phyloP scores from a whole-genome alignment of 1,284 basidiomycete genomes.

The Abortiporus biennis region DNA sequence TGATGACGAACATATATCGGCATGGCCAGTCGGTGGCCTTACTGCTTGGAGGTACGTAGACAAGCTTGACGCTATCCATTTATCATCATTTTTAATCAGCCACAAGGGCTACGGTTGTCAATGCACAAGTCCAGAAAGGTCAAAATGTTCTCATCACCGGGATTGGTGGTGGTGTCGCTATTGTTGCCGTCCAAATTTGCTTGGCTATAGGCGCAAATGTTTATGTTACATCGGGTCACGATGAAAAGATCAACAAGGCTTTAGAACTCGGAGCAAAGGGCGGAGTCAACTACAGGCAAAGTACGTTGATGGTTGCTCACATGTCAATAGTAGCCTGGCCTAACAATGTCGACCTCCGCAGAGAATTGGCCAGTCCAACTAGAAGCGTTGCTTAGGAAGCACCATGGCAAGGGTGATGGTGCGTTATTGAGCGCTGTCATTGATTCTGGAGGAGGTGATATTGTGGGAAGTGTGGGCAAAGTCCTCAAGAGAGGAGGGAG shows the following conservation, averaged over 20 bases:
- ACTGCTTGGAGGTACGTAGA: slow-evolving; percentile 76
- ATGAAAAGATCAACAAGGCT: slow-evolving; percentile 68
- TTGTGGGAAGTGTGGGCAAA: slow-evolving; percentile 52
- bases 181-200: slow-evolving; percentile 73
- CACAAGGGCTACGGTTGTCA: slow-evolving; percentile 61
- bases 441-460: slow-evolving; percentile 78
- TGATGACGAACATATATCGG: slow-evolving; percentile 62
- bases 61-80: too few relatives aligned
- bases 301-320: slow-evolving; percentile 45
- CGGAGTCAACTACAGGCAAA: slow-evolving; percentile 76
- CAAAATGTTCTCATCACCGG: slow-evolving; percentile 79
- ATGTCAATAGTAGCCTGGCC: not conserved
- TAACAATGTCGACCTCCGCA: slow-evolving; percentile 19
- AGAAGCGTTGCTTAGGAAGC: slow-evolving; percentile 38
- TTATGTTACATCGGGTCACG: slow-evolving; percentile 75
- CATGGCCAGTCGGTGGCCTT: slow-evolving; percentile 72
- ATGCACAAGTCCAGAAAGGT: slow-evolving; percentile 56
- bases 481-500: slow-evolving; percentile 66
- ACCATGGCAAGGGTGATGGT: slow-evolving; percentile 21
- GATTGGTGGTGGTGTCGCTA: slow-evolving; percentile 79
- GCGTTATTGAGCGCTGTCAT: slow-evolving; percentile 63
- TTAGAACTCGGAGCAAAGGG: slow-evolving; percentile 69
- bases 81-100: not conserved
- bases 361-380: slow-evolving; percentile 65
- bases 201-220: slow-evolving; percentile 74